A percentile compares a stretch with the other conserved stretches of the same genome.
Evolutionary conservation across 169 alveolate species (phyloP).

Genomic region (Eimeria praecox): DNA sequence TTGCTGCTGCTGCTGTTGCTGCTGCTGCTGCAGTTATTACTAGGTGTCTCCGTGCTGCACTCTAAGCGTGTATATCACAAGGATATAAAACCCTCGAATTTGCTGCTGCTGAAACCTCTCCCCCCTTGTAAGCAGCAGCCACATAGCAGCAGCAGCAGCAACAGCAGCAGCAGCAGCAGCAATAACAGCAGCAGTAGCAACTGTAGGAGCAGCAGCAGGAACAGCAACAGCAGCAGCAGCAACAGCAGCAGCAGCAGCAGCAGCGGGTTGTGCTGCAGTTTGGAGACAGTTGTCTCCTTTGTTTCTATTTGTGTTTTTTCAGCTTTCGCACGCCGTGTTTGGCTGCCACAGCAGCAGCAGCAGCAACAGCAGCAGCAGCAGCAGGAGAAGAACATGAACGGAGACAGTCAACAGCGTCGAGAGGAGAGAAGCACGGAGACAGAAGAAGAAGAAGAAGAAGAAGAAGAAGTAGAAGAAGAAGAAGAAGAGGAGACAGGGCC

Average conservation of each 20-base stretch:
- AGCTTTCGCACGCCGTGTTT: neutral
- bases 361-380: neutral
- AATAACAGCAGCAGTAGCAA: neutral
- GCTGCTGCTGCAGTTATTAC: neutral
- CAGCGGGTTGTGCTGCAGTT: no score
- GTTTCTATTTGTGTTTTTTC: no score
- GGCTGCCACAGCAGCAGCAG: neutral
- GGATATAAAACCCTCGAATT: no score
- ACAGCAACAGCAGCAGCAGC: conserved; percentile 3
- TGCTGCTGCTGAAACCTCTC: no score
- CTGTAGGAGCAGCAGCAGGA: neutral
- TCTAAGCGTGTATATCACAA: no score
- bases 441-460: neutral
- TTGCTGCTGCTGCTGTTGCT: neutral
- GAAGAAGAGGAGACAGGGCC: neutral
- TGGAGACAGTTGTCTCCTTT: no score
- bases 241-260: neutral
- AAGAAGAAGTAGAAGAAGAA: neutral
- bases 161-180: neutral
- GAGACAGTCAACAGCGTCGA: neutral
- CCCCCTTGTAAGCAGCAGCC: no score
- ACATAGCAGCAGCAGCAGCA: neutral
- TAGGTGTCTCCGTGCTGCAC: neutral
- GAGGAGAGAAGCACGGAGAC: no score
- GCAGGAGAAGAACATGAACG: neutral